Evolutionary conservation across 1,139 yeast genomes (phyloP).

Genomic region (Geotrichum cucujoidarum): DNA sequence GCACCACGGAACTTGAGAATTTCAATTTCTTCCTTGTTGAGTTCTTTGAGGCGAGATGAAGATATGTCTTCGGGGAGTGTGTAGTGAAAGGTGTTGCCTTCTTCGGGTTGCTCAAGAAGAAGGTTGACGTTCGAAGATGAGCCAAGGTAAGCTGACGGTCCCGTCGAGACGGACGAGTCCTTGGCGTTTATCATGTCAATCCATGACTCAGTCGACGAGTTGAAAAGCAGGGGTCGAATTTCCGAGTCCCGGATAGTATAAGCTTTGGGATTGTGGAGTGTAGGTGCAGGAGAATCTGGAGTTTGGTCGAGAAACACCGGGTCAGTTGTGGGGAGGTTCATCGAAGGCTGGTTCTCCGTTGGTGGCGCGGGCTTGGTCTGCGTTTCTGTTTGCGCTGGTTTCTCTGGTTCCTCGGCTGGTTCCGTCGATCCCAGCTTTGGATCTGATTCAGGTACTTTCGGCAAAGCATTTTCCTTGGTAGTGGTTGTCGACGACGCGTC

Average conservation of each 20-base stretch:
- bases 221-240: too few species aligned
- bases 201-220: constrained; percentile 1
- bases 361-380: neutral
- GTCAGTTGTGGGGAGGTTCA: too few species aligned
- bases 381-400: neutral
- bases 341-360: too few species aligned
- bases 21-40: constrained; percentile 66
- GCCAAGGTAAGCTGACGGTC: constrained; percentile 32
- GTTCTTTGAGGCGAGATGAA: constrained; percentile 30
- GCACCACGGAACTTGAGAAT: constrained; percentile 67
- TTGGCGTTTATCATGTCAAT: neutral
- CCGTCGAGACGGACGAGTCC: neutral
- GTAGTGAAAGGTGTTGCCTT: constrained; percentile 34
- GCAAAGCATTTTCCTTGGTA: neutral
- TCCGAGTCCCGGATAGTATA: too few species aligned
- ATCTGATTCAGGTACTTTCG: neutral
- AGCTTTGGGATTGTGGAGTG: too few species aligned
- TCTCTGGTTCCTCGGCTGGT: neutral
- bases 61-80: constrained; percentile 34
- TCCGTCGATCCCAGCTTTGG: neutral
- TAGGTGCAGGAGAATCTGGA: too few species aligned
- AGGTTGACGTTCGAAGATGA: constrained; percentile 35
- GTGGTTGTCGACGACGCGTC: neutral
- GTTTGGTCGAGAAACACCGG: too few species aligned
- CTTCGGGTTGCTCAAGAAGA: constrained; percentile 33